phyloP scores from a whole-genome alignment of 2,329 filamentous ascomycete genomes.

The Fusarium sp. region DNA sequence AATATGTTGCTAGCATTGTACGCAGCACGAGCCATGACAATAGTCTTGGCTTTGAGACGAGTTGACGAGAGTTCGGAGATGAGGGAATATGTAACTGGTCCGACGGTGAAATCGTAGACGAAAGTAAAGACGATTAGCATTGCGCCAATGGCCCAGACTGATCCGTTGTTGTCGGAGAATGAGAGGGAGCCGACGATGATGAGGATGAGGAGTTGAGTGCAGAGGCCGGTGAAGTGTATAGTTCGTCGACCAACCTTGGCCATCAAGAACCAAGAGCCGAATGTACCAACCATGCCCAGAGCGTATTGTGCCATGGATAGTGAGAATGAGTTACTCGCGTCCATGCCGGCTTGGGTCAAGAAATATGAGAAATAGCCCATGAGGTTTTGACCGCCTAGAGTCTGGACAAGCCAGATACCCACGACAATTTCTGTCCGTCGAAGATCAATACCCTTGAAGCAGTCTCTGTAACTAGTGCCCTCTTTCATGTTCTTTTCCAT shows the following conservation, averaged over 20 bases:
- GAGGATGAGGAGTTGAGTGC: conserved; percentile 55
- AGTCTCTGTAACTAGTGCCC: conserved; percentile 61
- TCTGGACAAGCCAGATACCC: conserved; percentile 62
- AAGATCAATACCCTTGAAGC: conserved; percentile 64
- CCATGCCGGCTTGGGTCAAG: conserved; percentile 59
- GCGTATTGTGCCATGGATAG: conserved; percentile 62
- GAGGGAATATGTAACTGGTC: conserved; percentile 65
- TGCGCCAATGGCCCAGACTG: conserved; percentile 58
- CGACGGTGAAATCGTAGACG: conserved; percentile 66
- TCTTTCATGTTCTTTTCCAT: conserved; percentile 58
- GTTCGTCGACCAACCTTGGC: conserved; percentile 61
- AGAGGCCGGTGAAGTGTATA: conserved; percentile 61
- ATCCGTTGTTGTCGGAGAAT: conserved; percentile 50
- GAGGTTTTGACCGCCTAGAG: conserved; percentile 60
- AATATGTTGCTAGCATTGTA: conserved; percentile 63
- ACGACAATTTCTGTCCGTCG: conserved; percentile 66
- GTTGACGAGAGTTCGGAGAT: conserved; percentile 66
- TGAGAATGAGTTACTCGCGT: conserved; percentile 57
- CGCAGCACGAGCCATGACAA: conserved; percentile 61
- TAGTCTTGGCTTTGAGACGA: conserved; percentile 66
- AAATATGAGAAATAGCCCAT: conserved; percentile 64
- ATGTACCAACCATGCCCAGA: conserved; percentile 63
- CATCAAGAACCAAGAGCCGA: conserved; percentile 64
- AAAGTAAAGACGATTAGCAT: conserved; percentile 66
- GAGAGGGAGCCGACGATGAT: conserved; percentile 56